phyloP scores from a whole-genome alignment of 2,329 filamentous ascomycete species.

The Colletotrichum sojae region DNA sequence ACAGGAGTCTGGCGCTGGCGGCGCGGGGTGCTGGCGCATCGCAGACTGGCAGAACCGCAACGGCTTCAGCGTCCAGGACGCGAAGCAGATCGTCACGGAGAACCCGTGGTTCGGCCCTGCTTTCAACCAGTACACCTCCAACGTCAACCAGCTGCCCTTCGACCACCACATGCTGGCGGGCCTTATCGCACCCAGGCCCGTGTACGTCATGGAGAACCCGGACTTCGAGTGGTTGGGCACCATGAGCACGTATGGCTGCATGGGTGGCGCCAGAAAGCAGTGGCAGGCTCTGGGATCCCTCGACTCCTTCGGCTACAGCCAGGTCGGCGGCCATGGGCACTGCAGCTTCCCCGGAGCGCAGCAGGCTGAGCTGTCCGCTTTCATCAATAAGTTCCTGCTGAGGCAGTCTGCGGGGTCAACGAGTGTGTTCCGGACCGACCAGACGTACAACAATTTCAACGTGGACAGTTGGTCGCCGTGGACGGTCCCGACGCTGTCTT shows the following conservation, averaged over 20 bases:
- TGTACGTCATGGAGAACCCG: constrained; percentile 67
- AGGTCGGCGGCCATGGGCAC: constrained; percentile 63
- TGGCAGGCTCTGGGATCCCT: constrained; percentile 63
- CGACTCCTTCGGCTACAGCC: constrained; percentile 64
- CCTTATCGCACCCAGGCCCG: constrained; percentile 63
- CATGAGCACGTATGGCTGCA: constrained; percentile 63
- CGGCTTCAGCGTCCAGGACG: constrained; percentile 63
- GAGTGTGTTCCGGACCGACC: constrained; percentile 30
- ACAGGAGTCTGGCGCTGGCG: constrained; percentile 65
- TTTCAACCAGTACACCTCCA: constrained; percentile 68
- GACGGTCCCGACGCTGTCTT: constrained; percentile 28
- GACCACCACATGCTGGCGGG: constrained; percentile 68
- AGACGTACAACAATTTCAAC: constrained; percentile 35
- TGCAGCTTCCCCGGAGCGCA: constrained; percentile 64
- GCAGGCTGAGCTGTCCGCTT: constrained; percentile 60
- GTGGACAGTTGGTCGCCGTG: constrained; percentile 37
- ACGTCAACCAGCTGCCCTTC: constrained; percentile 59
- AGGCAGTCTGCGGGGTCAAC: constrained; percentile 35
- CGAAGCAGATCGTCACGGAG: constrained; percentile 64
- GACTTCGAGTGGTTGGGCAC: constrained; percentile 65
- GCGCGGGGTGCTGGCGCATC: constrained; percentile 64
- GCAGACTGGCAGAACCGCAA: constrained; percentile 52
- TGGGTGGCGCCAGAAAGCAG: constrained; percentile 61
- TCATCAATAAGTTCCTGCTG: constrained; percentile 63
- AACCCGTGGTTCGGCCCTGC: constrained; percentile 66